Evolutionary conservation across 306 rosid genomes (phyloP), one percentile per base, ranked within the genome.

Genomic region (Begonia fuchsioides): DNA sequence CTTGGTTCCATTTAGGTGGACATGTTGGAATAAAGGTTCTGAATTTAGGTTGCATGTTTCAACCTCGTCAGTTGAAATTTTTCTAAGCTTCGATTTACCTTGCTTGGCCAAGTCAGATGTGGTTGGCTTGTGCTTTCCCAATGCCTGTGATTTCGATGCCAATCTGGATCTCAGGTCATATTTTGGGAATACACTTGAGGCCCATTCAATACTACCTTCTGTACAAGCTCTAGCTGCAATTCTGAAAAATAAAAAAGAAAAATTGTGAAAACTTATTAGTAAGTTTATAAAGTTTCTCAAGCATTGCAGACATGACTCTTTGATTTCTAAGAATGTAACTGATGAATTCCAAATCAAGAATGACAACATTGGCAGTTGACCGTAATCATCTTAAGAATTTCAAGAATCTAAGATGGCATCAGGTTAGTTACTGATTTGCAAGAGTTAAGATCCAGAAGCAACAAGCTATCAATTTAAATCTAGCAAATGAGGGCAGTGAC

Each of bases 181-280:
- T 38, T 73, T 67, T 0, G 79, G 85, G 69, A 90, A 85, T 15
- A 72, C 82, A 14, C 93, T 81, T 9, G 81, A 77, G 20, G 95
- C 98, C 98, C 98, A 90, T 55, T 77, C 87, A 47, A 59, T 58
- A 51, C 56, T 54, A 68, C 69, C 87, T 43, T 90, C 92, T 51
- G 44, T 68, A 38, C 98, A 85, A 65, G 82, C 72, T 63, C 60
- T 85, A 50, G 83, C 56, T 43, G 93, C 81, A 51, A 71, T 72
- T 82, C 98, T 90, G 74, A 45, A 51, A n/a, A n/a, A n/a, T n/a
- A n/a, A n/a, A n/a, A n/a, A n/a, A n/a, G n/a, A n/a, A 32, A 46
- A 55, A 44, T 2, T 7, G 5, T 3, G 6, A 20, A 20, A 20
- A 20, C 32, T 0, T 20, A 20, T 3, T 20, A 20, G 32, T 7